Base-by-base conservation (phyloP, 306 rosid genomes). In the Vigna reflexopilosa region DNA sequence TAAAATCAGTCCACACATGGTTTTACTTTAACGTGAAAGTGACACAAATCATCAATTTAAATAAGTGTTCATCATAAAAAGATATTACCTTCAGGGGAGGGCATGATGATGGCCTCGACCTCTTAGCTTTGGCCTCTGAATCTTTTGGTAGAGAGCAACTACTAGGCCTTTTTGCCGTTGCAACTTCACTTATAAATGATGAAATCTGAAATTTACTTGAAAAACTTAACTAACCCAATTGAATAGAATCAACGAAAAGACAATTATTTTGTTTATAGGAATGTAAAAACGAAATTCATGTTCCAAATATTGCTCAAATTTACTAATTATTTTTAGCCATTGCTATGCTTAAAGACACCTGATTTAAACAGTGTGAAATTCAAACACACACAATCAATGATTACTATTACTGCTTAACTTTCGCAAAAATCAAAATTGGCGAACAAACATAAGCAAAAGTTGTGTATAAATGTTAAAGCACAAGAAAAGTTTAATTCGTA, bases 101-200 rank as follows among this genome's bases (percentile, higher is more conserved):
- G 67, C 77, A 67, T 36, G 80, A 68, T 34, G 77, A 68, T 47
- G 77, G 4, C 70, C 72, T 81, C 38, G 77, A 49, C 50, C 68
- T 80, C 83, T 81, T 75, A 12, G 67, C 66, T 58, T 76, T 81
- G 49, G 51, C 80, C 24, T 75, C 80, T 16, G 55, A 68, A 58
- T 67, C 77, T 57, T 81, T 48, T 16, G 7, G 19, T 36, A 19
- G 58, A 68, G 66, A 49, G 30, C 77, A 58, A 75, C 22, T 24
- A 40, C 40, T 52, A 34, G 77, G 34, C 72, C 67, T 75, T 68
- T 75, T 73, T 9, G 38, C 51, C 51, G 32, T 14, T 50, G 57
- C 64, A 75, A 17, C 72, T 75, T 49, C 80, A 7, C 42, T 47
- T n/a, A 19, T n/a, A 14, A 48, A 36, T 48, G 77, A 48, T 49